These are phyloP conservation scores for Bisporella sp. DNA, from an alignment of 2,329 filamentous ascomycete species.

Conservation along the genomic window DNA sequence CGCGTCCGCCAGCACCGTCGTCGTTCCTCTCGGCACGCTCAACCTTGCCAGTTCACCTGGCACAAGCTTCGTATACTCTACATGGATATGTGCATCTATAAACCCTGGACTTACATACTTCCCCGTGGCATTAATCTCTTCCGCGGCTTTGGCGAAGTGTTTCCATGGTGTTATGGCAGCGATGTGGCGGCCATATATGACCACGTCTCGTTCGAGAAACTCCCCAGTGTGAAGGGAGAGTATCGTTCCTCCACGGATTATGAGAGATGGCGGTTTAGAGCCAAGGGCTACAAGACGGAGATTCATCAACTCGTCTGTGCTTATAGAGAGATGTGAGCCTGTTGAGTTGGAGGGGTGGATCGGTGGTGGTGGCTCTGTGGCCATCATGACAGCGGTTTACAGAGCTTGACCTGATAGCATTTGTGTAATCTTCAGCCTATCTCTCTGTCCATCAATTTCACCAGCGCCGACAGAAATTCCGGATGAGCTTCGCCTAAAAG, in stretches of 20 bases:
- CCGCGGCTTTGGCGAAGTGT: slow-evolving; percentile 10
- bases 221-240: slow-evolving; percentile 16
- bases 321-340: slow-evolving; percentile 16
- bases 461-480: too few species aligned
- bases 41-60: slow-evolving; percentile 14
- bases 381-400: too few species aligned
- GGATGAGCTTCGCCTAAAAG: too few species aligned
- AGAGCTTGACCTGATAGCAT: background rate
- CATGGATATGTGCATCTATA: slow-evolving; percentile 20
- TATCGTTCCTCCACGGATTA: slow-evolving; percentile 16
- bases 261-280: slow-evolving; percentile 11
- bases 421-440: background rate
- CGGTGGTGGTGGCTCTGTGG: slow-evolving; percentile 2
- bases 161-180: slow-evolving; percentile 14
- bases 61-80: slow-evolving; percentile 19
- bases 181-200: slow-evolving; percentile 15
- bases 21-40: slow-evolving; percentile 18
- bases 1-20: slow-evolving; percentile 19
- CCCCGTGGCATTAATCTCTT: slow-evolving; percentile 14
- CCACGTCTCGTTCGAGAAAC: slow-evolving; percentile 15
- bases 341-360: slow-evolving; percentile 10
- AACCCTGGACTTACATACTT: slow-evolving; percentile 18
- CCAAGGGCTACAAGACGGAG: slow-evolving; percentile 12
- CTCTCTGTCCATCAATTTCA: too few species aligned
- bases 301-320: slow-evolving; percentile 14